Evolutionary conservation across 2,329 filamentous ascomycete species (phyloP).

Genomic region (Westerdykella sp.): DNA sequence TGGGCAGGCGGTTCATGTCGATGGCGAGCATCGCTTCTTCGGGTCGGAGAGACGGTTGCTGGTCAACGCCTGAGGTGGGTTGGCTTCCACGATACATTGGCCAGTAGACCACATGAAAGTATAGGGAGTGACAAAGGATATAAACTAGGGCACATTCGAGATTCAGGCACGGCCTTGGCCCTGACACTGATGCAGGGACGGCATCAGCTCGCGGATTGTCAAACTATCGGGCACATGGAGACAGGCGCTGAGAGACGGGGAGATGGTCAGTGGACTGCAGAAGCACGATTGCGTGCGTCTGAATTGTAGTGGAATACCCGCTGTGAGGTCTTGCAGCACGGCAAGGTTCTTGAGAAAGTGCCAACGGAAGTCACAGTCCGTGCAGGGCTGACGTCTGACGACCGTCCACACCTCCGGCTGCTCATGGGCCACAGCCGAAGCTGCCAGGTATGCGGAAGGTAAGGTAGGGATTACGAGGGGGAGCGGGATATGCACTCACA

Average conservation of each 20-base stretch:
- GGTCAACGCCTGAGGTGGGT: slow-evolving; percentile 24
- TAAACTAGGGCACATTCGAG: slow-evolving; percentile 19
- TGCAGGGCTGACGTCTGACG: slow-evolving; percentile 36
- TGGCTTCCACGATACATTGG: slow-evolving; percentile 28
- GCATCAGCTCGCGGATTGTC: slow-evolving; percentile 24
- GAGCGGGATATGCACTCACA: slow-evolving; percentile 25
- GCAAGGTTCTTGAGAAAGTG: slow-evolving; percentile 29
- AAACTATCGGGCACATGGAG: slow-evolving; percentile 27
- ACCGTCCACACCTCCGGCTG: slow-evolving; percentile 28
- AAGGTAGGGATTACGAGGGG: slow-evolving; percentile 10
- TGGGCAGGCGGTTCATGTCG: slow-evolving; percentile 73
- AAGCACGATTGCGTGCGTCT: slow-evolving; percentile 31
- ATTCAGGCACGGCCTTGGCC: slow-evolving; percentile 21
- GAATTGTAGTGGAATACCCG: slow-evolving; percentile 28
- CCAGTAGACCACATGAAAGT: slow-evolving; percentile 27
- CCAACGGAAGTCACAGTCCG: slow-evolving; percentile 33
- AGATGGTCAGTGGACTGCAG: slow-evolving; percentile 22
- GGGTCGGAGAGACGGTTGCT: slow-evolving; percentile 16
- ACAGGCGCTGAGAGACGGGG: slow-evolving; percentile 16
- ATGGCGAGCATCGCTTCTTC: slow-evolving; percentile 49
- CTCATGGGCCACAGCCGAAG: slow-evolving; percentile 30
- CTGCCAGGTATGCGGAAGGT: slow-evolving; percentile 22
- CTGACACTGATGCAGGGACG: slow-evolving; percentile 27
- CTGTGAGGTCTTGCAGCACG: slow-evolving; percentile 28
- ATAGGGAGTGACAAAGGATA: slow-evolving; percentile 27